These are phyloP conservation scores for Carex myosuroides DNA, from an alignment of 176 grass and related monocot genomes.

Conservation along the genomic window DNA sequence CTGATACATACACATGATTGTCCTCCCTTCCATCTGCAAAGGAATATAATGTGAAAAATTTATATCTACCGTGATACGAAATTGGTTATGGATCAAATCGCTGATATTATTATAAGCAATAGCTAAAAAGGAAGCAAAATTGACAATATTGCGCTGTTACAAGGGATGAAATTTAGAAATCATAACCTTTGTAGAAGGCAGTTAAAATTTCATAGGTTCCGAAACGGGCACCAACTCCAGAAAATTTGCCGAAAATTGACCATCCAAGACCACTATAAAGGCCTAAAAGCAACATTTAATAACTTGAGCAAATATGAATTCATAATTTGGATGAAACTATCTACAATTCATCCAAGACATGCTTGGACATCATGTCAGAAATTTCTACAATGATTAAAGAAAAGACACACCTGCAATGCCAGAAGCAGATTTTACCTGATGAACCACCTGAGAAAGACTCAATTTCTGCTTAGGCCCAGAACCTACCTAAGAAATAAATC, in stretches of 20 bases:
- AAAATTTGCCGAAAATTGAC: conserved; percentile 56
- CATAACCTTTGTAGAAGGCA: conserved; percentile 84
- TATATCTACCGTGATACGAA: conserved; percentile 5
- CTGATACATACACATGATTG: conserved; percentile 69
- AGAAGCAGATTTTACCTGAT: conserved; percentile 48
- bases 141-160: not conserved
- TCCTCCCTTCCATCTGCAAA: conserved; percentile 80
- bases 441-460: conserved; percentile 48
- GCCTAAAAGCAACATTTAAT: conserved; percentile 32
- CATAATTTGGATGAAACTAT: not conserved
- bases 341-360: not conserved
- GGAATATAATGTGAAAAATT: conserved; percentile 13
- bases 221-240: conserved; percentile 79
- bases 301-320: conserved; percentile 15
- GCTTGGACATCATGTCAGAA: not conserved
- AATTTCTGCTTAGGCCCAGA: conserved; percentile 56
- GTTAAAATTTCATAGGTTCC: conserved; percentile 85
- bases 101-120: conserved; percentile 6
- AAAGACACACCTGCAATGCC: conserved; percentile 43
- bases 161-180: not conserved
- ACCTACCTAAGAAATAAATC: conserved; percentile 32
- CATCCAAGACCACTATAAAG: conserved; percentile 76
- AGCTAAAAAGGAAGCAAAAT: conserved; percentile 4
- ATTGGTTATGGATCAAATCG: not conserved
- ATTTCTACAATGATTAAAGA: not conserved